Evolutionary conservation across 2,329 filamentous ascomycete genomes (phyloP).

Genomic region (Fusarium tjaetaba): DNA sequence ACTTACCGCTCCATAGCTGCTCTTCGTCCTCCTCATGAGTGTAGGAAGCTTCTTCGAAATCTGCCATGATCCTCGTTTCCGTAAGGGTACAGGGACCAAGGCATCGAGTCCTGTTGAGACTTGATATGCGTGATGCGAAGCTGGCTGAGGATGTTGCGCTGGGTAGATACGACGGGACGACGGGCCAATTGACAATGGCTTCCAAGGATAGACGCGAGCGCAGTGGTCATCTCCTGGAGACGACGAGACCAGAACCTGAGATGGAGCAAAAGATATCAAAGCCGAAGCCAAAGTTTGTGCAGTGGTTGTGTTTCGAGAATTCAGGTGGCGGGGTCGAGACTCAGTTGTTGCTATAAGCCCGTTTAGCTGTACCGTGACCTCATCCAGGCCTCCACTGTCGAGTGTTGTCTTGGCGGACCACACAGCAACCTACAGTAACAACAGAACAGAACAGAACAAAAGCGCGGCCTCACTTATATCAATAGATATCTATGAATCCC

Average conservation of each 20-base stretch:
- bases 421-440: constrained; percentile 8
- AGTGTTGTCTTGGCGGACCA: constrained; percentile 33
- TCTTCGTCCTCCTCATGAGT: constrained; percentile 82
- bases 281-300: constrained; percentile 18
- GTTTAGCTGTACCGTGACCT: constrained; percentile 40
- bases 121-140: constrained; percentile 16
- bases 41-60: constrained; percentile 71
- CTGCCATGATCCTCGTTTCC: constrained; percentile 58
- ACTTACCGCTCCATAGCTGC: constrained; percentile 87
- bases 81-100: constrained; percentile 43
- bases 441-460: background rate
- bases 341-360: constrained; percentile 26
- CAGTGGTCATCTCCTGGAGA: constrained; percentile 39
- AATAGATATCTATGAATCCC: background rate
- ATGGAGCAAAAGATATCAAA: constrained; percentile 9
- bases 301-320: constrained; percentile 34
- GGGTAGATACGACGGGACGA: constrained; percentile 23
- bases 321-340: constrained; percentile 42
- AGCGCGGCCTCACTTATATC: background rate
- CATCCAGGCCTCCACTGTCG: constrained; percentile 33
- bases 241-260: background rate
- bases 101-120: constrained; percentile 47
- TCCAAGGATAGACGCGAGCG: constrained; percentile 13
- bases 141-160: constrained; percentile 11
- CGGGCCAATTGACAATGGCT: constrained; percentile 34